These are phyloP conservation scores for Arabidopsis thaliana DNA, from an alignment of 345 rosid species.

Conservation along the genomic window TAIR10.1 NC_003074.8:10868501-10869000, in stretches of 20 bases:
- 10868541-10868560: background rate
- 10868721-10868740: constrained; percentile 8
- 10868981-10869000: background rate
- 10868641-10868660: background rate
- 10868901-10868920: constrained; percentile 24
- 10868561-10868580: background rate
- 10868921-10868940: background rate
- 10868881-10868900: constrained; percentile 32
- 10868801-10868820: constrained; percentile 31
- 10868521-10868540: background rate
- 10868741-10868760: background rate
- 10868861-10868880: constrained; percentile 18
- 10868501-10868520: background rate
- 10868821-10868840: constrained; percentile 16
- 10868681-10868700: background rate
- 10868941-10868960: background rate
- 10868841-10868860: constrained; percentile 32
- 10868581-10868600: background rate
- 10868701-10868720: background rate
- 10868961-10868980: background rate
- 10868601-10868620: background rate
- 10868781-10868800: constrained; percentile 36
- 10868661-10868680: no score
- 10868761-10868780: constrained; percentile 16
- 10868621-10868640: background rate